Evolutionary conservation across 768 basidiomycete species (phyloP).

Genomic region (Multifurca ochricompacta): DNA sequence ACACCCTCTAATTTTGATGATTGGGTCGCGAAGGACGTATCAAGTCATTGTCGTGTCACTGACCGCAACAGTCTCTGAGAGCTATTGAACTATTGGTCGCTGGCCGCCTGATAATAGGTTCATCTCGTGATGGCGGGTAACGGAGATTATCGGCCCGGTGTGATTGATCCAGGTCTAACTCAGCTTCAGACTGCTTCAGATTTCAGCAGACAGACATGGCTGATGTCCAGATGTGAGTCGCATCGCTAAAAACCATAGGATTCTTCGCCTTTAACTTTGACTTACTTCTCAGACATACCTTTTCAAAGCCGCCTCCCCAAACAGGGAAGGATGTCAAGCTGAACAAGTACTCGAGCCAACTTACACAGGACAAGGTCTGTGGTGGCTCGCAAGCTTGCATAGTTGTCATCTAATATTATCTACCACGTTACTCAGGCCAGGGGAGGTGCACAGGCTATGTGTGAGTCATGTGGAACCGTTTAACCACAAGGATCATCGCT

Average conservation of each 20-base stretch:
- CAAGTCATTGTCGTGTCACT: too few relatives aligned
- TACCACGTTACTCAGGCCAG: constrained; percentile 33
- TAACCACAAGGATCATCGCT: not conserved
- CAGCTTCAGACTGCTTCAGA: not conserved
- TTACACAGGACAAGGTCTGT: constrained; percentile 71
- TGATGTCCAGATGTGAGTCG: constrained; percentile 19
- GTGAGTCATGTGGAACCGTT: constrained; percentile 36
- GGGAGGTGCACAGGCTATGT: constrained; percentile 82
- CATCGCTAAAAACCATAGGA: not conserved
- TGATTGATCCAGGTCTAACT: not conserved
- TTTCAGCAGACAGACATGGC: constrained; percentile 7
- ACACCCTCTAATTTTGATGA: too few relatives aligned
- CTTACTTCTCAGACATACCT: constrained; percentile 30
- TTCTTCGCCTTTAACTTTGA: not conserved
- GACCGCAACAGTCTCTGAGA: too few relatives aligned
- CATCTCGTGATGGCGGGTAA: too few relatives aligned
- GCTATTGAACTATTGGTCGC: too few relatives aligned
- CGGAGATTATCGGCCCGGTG: too few relatives aligned
- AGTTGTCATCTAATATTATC: not conserved
- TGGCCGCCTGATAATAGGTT: too few relatives aligned
- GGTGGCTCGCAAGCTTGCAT: not conserved
- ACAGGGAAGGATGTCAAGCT: constrained; percentile 37
- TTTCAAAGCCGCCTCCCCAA: constrained; percentile 31
- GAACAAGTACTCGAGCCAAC: constrained; percentile 65
- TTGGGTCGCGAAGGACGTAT: too few relatives aligned